Conservation (phyloP, 2,329 filamentous ascomycete genomes). For the Talaromyces islandicus region DNA sequence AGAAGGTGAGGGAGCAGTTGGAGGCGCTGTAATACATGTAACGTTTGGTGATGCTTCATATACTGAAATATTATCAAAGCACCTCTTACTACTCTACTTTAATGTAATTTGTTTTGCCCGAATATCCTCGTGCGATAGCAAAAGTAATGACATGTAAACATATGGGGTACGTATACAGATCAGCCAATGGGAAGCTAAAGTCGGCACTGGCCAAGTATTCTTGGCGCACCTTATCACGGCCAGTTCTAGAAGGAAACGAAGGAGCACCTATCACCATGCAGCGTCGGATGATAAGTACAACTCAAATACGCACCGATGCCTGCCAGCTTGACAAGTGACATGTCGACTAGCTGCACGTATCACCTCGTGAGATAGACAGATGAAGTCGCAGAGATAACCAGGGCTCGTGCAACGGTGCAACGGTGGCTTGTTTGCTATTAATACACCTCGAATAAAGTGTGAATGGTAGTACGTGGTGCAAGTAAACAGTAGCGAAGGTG, state of each 20-base stretch:
- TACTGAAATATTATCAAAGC: too few species aligned
- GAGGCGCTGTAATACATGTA: neutral
- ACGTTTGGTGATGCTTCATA: too few species aligned
- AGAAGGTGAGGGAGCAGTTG: slow-evolving; percentile 13
- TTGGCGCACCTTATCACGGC: neutral
- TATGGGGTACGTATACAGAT: neutral
- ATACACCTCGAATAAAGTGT: neutral
- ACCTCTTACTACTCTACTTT: too few species aligned
- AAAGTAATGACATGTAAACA: neutral
- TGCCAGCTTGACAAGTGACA: neutral
- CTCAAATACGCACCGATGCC: neutral
- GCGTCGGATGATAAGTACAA: neutral
- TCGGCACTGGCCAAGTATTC: neutral
- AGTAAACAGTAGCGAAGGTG: too few species aligned
- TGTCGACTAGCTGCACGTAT: neutral
- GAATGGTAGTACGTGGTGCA: too few species aligned
- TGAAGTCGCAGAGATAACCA: neutral
- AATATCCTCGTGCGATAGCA: too few species aligned
- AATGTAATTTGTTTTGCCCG: too few species aligned
- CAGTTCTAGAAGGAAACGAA: neutral
- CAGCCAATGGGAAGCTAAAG: neutral
- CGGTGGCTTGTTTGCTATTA: neutral
- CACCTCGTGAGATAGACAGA: too few species aligned
- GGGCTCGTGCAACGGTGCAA: neutral
- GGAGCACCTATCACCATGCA: neutral